phyloP scores from a whole-genome alignment of 495 filamentous ascomycete species.

The Daldinia childiae region DNA sequence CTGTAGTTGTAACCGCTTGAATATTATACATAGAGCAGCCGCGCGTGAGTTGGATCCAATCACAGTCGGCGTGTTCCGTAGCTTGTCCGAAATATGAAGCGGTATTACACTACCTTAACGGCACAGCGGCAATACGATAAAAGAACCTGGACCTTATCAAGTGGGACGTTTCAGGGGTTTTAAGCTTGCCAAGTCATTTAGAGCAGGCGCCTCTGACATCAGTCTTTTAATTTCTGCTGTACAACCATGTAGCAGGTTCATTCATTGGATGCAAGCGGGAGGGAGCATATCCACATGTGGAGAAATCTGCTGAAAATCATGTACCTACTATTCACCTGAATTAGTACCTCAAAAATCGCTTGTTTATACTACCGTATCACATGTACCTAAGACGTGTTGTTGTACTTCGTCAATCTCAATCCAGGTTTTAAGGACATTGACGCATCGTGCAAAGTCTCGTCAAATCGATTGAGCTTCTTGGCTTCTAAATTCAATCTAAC shows the following conservation, averaged over 20 bases:
- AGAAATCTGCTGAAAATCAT: background rate
- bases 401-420: constrained; percentile 8
- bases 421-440: constrained; percentile 23
- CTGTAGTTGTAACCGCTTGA: background rate
- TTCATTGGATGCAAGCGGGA: constrained; percentile 9
- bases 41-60: constrained; percentile 43
- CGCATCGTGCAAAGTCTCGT: constrained; percentile 30
- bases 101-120: background rate
- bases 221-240: constrained; percentile 16
- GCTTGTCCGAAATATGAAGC: constrained; percentile 28
- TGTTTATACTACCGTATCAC: background rate
- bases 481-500: constrained; percentile 21
- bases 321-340: constrained; percentile 22
- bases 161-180: constrained; percentile 33
- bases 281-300: background rate
- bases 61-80: constrained; percentile 10
- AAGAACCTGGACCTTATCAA: constrained; percentile 6
- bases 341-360: constrained; percentile 15
- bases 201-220: constrained; percentile 40
- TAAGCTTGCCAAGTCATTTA: constrained; percentile 16
- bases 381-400: background rate
- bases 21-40: constrained; percentile 23
- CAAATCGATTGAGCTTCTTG: constrained; percentile 21
- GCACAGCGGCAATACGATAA: constrained; percentile 13
- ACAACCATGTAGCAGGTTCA: constrained; percentile 7